Base-by-base conservation (phyloP, 1,139 yeast genomes). In the Protomyces lactucae-debilis region DNA sequence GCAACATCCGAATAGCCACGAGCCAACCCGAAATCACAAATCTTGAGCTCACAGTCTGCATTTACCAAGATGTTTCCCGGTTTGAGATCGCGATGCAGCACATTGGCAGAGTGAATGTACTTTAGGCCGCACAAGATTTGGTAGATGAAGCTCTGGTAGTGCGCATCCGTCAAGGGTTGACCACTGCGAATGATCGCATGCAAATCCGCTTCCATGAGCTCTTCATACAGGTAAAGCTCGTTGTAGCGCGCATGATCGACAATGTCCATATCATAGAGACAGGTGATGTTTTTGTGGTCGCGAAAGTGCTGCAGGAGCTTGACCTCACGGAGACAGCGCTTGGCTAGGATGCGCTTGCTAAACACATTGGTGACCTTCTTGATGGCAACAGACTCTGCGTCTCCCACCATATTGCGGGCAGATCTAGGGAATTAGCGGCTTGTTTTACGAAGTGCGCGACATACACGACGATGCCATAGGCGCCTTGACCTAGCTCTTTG, bases 11-110 rank as follows among this genome's bases (percentile, higher is more conserved):
- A 85, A 73, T 87, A 92, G n/a, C 98, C 98, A 73, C 99, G 83
- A 1, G 99, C 97, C 64, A 93, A 82, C 8, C 99, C 98, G 75
- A 93, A 93, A 76, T 93, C 99, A 78, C 98, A 92, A 66, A 93
- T 92, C 74, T 93, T 93, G 72, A 93, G 81, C 75, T 90, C 97
- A 75, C 99, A 93, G 74, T 93, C 97, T 8, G 97, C 97, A 73
- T 92, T 92, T 63, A 93, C 97, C 68, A 93, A 79, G 64, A 93
- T 76, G 72, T 93, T 93, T 0, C 97, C 96, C 0, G 99, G 99
- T 74, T 93, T 93, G 71, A 93, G 80, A 75, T 93, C 99, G 67
- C 99, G 82, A 74, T 93, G 97, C 67, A 93, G 80, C 35, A 93
- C 98, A 73, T 93, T 96, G 2, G 98, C 98, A 3, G 96, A 88